Conservation (phyloP, 495 filamentous ascomycete genomes). For the Penicillium roqueforti region DNA sequence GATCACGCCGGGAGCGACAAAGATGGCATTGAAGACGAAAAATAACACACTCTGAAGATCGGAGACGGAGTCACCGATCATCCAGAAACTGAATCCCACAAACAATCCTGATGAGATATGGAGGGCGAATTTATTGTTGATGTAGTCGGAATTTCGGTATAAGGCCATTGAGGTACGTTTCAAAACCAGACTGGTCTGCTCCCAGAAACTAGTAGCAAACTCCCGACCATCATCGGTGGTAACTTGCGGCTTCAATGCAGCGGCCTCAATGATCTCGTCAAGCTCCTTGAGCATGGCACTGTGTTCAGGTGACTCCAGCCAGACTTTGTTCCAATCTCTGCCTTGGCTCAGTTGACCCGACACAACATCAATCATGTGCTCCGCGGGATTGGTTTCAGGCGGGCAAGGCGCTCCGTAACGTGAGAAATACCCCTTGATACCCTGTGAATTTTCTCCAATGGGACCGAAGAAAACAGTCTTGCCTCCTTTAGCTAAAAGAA, state of each 20-base stretch:
- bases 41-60: conserved; percentile 32
- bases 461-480: conserved; percentile 69
- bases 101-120: conserved; percentile 33
- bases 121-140: conserved; percentile 55
- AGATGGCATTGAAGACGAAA: conserved; percentile 48
- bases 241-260: conserved; percentile 28
- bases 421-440: conserved; percentile 67
- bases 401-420: conserved; percentile 71
- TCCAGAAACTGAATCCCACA: conserved; percentile 42
- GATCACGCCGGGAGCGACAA: conserved; percentile 47
- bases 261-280: conserved; percentile 45
- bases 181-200: conserved; percentile 52
- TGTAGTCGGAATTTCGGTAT: conserved; percentile 59
- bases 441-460: conserved; percentile 49
- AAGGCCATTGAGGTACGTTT: conserved; percentile 55
- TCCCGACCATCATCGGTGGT: conserved; percentile 39
- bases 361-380: conserved; percentile 90
- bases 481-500: conserved; percentile 65
- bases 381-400: conserved; percentile 70
- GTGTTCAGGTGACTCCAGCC: conserved; percentile 54
- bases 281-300: conserved; percentile 48
- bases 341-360: conserved; percentile 33
- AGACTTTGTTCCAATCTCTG: conserved; percentile 60
- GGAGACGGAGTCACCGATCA: conserved; percentile 23
- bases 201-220: conserved; percentile 54